A percentile compares a stretch with the other conserved stretches of the same genome.
Evolutionary conservation across 495 filamentous ascomycete genomes (phyloP).

Genomic region (Lasiosphaeris hirsuta): DNA sequence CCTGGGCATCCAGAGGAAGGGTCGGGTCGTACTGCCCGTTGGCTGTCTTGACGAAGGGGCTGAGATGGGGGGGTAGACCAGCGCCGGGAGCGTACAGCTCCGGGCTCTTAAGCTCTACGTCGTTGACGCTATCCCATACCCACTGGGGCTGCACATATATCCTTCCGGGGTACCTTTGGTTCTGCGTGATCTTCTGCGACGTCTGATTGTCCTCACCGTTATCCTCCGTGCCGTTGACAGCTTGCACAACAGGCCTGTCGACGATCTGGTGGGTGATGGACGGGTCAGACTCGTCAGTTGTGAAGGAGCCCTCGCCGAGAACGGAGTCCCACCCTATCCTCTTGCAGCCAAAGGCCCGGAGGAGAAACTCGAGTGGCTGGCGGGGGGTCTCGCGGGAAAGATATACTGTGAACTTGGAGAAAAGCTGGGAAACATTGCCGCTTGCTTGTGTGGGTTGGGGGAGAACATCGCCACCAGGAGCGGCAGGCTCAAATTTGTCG

Average conservation of each 20-base stretch:
- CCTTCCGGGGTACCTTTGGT: constrained; percentile 75
- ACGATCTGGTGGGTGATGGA: constrained; percentile 95
- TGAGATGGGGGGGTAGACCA: constrained; percentile 86
- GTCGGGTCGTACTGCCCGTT: constrained; percentile 88
- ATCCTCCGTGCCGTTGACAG: constrained; percentile 55
- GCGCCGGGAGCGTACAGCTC: constrained; percentile 89
- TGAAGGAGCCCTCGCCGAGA: constrained; percentile 88
- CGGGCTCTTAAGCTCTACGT: constrained; percentile 77
- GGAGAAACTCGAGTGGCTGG: constrained; percentile 86
- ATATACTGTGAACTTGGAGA: constrained; percentile 84
- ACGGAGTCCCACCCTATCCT: constrained; percentile 90
- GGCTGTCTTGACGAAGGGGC: constrained; percentile 87
- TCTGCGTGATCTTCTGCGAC: constrained; percentile 47
- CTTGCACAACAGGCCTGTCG: constrained; percentile 72
- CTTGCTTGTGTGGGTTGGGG: constrained; percentile 69
- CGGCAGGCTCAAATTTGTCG: constrained; percentile 80
- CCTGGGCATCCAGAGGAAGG: constrained; percentile 71
- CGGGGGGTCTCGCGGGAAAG: constrained; percentile 91
- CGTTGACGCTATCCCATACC: constrained; percentile 96
- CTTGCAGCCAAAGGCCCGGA: constrained; percentile 93
- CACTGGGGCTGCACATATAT: constrained; percentile 96
- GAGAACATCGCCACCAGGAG: constrained; percentile 78
- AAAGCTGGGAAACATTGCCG: constrained; percentile 62
- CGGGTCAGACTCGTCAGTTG: constrained; percentile 77
- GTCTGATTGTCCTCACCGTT: constrained; percentile 56